Conservation (phyloP, 768 basidiomycete species). For the Termitomyces heimii region DNA sequence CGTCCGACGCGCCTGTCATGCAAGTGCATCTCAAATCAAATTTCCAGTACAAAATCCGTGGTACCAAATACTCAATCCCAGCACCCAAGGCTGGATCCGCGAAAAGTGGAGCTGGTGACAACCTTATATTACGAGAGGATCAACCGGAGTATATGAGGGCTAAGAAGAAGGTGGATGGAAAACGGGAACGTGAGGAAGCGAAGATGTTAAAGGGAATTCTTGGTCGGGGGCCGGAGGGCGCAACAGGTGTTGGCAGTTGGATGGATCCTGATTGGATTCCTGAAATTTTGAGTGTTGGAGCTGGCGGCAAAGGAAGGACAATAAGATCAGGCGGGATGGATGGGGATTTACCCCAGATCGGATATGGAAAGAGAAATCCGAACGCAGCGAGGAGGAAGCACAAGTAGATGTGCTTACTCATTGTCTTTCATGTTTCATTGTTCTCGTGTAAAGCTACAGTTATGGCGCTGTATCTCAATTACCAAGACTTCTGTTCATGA, state of each 20-base stretch:
- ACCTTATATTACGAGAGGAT: constrained; percentile 89
- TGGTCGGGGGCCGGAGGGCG: constrained; percentile 38
- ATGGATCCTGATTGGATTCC: constrained; percentile 96
- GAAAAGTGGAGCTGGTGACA: constrained; percentile 76
- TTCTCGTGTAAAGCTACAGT: constrained; percentile 9
- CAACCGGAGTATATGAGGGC: constrained; percentile 84
- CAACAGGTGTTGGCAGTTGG: constrained; percentile 68
- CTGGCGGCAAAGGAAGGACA: constrained; percentile 67
- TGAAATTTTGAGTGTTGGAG: constrained; percentile 62
- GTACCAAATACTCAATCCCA: constrained; percentile 90
- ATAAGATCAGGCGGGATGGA: constrained; percentile 44
- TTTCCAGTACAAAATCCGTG: constrained; percentile 90
- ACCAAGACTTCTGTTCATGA: constrained; percentile 89
- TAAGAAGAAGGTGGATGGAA: constrained; percentile 68
- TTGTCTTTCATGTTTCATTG: constrained; percentile 13
- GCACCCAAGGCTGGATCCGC: constrained; percentile 84
- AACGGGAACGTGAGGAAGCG: constrained; percentile 73
- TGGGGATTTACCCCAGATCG: constrained; percentile 77
- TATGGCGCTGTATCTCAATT: constrained; percentile 35
- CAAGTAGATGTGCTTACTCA: constrained; percentile 32
- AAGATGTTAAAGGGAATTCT: constrained; percentile 62
- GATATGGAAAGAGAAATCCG: constrained; percentile 84
- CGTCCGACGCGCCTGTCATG: constrained; percentile 59
- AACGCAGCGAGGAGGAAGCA: constrained; percentile 64
- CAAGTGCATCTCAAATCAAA: constrained; percentile 92